These are phyloP conservation scores for Ruellia speciosa DNA, from an alignment of 305 asterid genomes.

Conservation along the genomic window DNA sequence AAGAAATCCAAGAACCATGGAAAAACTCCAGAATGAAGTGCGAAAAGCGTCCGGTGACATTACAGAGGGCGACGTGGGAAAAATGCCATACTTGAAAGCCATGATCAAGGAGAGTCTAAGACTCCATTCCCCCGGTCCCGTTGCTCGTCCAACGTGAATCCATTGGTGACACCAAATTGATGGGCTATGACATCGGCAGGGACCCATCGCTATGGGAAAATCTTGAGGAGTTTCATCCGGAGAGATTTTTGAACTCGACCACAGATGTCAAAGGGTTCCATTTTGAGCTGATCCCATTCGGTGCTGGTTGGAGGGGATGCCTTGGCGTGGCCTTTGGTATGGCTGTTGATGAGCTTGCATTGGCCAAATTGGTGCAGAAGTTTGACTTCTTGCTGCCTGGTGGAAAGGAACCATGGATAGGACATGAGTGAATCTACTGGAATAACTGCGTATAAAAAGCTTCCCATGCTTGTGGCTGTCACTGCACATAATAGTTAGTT, in stretches of 20 bases:
- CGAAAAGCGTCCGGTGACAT: constrained; percentile 17
- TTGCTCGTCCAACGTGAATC: constrained; percentile 9
- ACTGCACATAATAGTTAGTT: too few relatives aligned
- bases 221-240: constrained; percentile 24
- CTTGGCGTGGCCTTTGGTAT: constrained; percentile 18
- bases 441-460: constrained; percentile 14
- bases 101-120: constrained; percentile 29
- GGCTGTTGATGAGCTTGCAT: constrained; percentile 6
- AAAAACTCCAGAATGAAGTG: constrained; percentile 23
- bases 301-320: constrained; percentile 23
- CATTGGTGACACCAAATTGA: constrained; percentile 10
- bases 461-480: constrained; percentile 16
- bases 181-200: constrained; percentile 22
- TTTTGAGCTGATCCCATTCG: constrained; percentile 21
- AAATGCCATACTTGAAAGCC: constrained; percentile 42
- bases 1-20: constrained; percentile 19
- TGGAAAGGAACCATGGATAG: not conserved
- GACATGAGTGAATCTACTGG: constrained; percentile 28
- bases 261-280: constrained; percentile 19
- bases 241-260: constrained; percentile 19
- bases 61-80: constrained; percentile 21
- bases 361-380: constrained; percentile 20
- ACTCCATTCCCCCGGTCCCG: constrained; percentile 23
- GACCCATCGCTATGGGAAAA: constrained; percentile 23
- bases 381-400: constrained; percentile 19